Base-by-base conservation (phyloP, 805 yeast genomes). In the Lachancea thermotolerans region DNA sequence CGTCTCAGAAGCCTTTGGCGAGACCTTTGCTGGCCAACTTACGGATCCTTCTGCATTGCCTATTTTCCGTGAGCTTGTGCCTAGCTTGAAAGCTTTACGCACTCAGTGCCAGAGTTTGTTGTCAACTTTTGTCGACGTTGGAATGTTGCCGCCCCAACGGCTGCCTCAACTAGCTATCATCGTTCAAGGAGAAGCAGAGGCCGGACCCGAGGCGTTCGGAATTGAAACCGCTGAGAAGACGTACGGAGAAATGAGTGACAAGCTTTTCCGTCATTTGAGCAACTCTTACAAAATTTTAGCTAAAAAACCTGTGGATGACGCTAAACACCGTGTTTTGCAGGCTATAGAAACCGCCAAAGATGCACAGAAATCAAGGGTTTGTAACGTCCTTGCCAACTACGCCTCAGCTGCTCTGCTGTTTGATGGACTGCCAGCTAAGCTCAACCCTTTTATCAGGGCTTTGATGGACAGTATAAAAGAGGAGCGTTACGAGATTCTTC, bases 191-290 rank as follows among this genome's bases (percentile, higher is more conserved):
- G 98, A 93, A 59, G 72, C 79, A 1, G 95, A 86, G 48, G 95
- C 97, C 2, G 97, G 96, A 2, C 88, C 95, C 1, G 89, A 83
- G 55, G 98, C 97, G 0, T 93, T 93, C 66, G 78, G 88, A 12
- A 62, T 93, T 35, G 84, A 76, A 36, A 76, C 78, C 49, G 97
- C 96, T 1, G 84, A 84, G 46, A 76, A 78, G 50, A 74, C 89
- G 14, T 68, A 82, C 29, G 69, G 69, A 35, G 85, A 80, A 34
- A 77, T 79, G 6, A 87, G 78, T 58, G 77, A 75, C n/a, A 82
- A 82, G 57, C 67, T 88, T 51, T 67, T 79, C 52, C 78, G 75
- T 46, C 61, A 74, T 8, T 66, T 93, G 56, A 71, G 83, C 12
- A 79, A 95, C 3, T 74, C 85, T 2, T 75, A 79, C 50, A 81